These are phyloP conservation scores for Juglanconis oblonga DNA, from an alignment of 2,329 filamentous ascomycete genomes.

Conservation along the genomic window DNA sequence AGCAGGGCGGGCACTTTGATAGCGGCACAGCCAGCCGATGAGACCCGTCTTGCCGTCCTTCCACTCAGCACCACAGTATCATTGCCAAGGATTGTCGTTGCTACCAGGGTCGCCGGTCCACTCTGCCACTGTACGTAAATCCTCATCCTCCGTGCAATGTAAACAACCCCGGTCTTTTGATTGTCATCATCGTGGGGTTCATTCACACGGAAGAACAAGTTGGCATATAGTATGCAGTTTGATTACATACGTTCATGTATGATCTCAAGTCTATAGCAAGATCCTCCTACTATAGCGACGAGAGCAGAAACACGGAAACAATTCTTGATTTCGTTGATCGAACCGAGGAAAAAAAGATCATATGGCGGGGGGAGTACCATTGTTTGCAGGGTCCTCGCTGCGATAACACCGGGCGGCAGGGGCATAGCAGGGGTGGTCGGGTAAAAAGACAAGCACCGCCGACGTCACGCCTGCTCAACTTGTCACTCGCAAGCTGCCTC, in stretches of 20 bases:
- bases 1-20: neutral
- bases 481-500: neutral
- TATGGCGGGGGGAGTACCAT: neutral
- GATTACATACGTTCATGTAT: neutral
- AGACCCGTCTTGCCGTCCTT: no score
- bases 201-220: neutral
- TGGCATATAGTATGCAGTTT: neutral
- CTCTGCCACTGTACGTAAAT: neutral
- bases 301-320: no score
- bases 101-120: neutral
- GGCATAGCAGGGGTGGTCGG: no score
- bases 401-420: neutral
- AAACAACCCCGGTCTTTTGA: neutral
- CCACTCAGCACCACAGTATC: no score
- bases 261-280: neutral
- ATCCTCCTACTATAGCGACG: neutral
- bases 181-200: neutral
- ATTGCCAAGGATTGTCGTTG: neutral
- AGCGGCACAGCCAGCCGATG: neutral
- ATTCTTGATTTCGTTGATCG: neutral
- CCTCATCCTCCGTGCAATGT: neutral
- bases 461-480: neutral
- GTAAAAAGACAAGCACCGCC: neutral
- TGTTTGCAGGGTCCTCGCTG: neutral
- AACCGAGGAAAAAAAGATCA: neutral